Percentiles rank a stretch among this genome's conserved stretches.
Evolutionary conservation across 345 rosid genomes (phyloP).

Genomic region (Pistacia atlantica): DNA sequence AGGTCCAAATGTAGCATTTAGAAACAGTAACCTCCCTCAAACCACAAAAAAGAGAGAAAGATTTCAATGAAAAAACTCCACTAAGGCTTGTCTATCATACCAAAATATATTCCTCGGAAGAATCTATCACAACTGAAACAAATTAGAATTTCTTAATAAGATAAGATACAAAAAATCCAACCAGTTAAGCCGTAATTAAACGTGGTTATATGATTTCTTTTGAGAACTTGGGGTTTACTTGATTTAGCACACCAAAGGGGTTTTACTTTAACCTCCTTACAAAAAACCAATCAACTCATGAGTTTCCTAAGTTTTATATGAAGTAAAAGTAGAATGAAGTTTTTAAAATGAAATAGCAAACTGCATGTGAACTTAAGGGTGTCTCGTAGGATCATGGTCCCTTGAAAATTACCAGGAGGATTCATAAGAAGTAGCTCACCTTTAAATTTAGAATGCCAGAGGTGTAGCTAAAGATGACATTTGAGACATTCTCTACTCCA

Average conservation of each 20-base stretch:
- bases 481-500: constrained; percentile 47
- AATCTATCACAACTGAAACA: neutral
- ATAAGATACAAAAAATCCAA: neutral
- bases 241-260: neutral
- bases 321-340: neutral
- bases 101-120: neutral
- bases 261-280: neutral
- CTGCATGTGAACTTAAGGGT: too few relatives aligned
- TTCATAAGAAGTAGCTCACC: constrained; percentile 49
- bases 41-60: neutral
- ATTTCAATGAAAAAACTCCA: neutral
- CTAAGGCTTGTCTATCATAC: neutral
- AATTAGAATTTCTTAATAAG: neutral
- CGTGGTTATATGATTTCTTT: neutral
- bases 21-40: neutral
- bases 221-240: neutral
- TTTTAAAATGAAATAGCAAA: too few relatives aligned
- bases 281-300: neutral
- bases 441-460: constrained; percentile 54
- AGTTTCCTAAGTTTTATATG: neutral
- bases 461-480: constrained; percentile 59
- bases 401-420: too few relatives aligned
- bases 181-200: neutral
- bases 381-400: too few relatives aligned
- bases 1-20: neutral